Conservation (phyloP, 2,329 filamentous ascomycete species). For the Ophiosphaerella herpotricha region DNA sequence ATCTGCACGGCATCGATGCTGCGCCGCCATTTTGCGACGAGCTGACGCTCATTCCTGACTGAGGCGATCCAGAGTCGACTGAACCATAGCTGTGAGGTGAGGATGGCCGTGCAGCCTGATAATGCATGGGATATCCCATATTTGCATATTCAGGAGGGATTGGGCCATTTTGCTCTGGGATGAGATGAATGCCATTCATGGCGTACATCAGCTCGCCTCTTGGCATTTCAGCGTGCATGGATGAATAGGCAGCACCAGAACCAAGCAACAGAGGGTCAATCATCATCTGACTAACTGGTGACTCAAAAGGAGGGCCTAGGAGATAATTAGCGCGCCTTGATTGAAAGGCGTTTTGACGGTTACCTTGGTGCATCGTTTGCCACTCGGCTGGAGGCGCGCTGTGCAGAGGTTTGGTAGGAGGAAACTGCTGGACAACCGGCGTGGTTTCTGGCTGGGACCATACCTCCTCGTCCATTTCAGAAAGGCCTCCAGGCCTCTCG, state of each 20-base stretch:
- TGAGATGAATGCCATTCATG: conserved; percentile 44
- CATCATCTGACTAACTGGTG: conserved; percentile 44
- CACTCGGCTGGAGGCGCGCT: conserved; percentile 33
- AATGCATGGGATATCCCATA: conserved; percentile 41
- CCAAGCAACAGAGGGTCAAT: conserved; percentile 43
- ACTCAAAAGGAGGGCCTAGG: conserved; percentile 32
- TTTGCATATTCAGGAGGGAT: conserved; percentile 37
- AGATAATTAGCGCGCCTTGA: neutral
- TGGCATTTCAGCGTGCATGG: conserved; percentile 40
- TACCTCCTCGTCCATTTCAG: conserved; percentile 44
- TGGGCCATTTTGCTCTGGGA: conserved; percentile 30
- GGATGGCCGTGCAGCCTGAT: conserved; percentile 35
- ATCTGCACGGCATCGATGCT: conserved; percentile 55
- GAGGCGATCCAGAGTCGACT: conserved; percentile 42
- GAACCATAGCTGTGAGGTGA: conserved; percentile 44
- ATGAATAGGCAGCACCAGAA: conserved; percentile 32
- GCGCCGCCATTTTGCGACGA: conserved; percentile 38
- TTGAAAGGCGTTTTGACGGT: neutral
- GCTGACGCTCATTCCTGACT: conserved; percentile 39
- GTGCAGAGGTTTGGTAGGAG: conserved; percentile 29
- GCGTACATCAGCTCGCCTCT: conserved; percentile 43
- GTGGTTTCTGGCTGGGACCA: conserved; percentile 44
- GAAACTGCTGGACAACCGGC: conserved; percentile 41
- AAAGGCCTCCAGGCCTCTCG: conserved; percentile 31
- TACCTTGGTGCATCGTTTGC: conserved; percentile 37